Evolutionary conservation across 2,329 filamentous ascomycete species (phyloP).

Genomic region (Penicillium sp.): DNA sequence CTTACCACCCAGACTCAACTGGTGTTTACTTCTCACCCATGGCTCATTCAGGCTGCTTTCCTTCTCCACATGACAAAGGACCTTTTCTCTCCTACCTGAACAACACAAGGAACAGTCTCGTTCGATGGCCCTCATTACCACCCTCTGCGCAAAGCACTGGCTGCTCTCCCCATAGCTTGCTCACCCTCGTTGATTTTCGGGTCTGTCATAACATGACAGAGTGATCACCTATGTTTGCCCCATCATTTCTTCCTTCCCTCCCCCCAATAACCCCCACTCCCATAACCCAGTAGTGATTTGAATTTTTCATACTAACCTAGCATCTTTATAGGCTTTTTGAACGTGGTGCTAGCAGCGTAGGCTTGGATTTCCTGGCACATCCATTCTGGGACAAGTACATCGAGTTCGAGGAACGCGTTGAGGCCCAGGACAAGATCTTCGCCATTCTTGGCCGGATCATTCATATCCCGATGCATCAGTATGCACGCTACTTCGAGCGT

Average conservation of each 20-base stretch:
- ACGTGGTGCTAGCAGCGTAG: constrained; percentile 79
- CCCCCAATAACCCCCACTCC: constrained; percentile 35
- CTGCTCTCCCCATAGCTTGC: constrained; percentile 30
- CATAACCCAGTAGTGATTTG: constrained; percentile 13
- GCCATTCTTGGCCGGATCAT: constrained; percentile 80
- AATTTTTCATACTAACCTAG: constrained; percentile 44
- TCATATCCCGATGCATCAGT: constrained; percentile 92
- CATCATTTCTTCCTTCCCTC: constrained; percentile 45
- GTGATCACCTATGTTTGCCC: constrained; percentile 46
- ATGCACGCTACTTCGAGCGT: constrained; percentile 89
- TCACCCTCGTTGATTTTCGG: constrained; percentile 44
- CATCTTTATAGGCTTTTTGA: constrained; percentile 74
- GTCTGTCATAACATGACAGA: constrained; percentile 39
- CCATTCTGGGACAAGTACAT: constrained; percentile 99
- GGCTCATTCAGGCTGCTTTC: constrained; percentile 54
- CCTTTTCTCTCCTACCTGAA: constrained; percentile 30
- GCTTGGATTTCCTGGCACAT: constrained; percentile 89
- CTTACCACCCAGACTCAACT: constrained; percentile 47
- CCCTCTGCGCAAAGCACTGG: constrained; percentile 39
- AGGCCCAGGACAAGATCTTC: constrained; percentile 82
- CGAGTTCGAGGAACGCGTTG: constrained; percentile 90
- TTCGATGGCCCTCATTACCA: constrained; percentile 34
- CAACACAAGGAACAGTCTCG: constrained; percentile 33
- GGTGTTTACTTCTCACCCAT: constrained; percentile 55
- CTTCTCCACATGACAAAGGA: constrained; percentile 42